Percentiles rank a stretch among this genome's conserved stretches.
Evolutionary conservation across 2,329 filamentous ascomycete genomes (phyloP).

Genomic region (Hypoxylon sp.): DNA sequence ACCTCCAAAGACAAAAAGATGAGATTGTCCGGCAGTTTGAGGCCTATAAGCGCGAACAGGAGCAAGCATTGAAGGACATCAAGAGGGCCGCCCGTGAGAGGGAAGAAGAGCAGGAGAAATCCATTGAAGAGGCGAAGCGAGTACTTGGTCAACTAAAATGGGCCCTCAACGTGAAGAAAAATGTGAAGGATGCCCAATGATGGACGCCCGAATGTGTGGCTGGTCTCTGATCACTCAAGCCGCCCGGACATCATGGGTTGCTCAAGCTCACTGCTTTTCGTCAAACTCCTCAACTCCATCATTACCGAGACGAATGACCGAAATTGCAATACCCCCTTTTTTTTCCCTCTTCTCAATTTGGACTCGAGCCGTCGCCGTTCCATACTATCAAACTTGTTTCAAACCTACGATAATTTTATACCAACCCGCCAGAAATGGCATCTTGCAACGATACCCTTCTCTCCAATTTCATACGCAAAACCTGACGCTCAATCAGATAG

Average conservation of each 20-base stretch:
- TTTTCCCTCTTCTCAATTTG: constrained; percentile 10
- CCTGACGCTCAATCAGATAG: constrained; percentile 24
- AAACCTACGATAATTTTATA: constrained; percentile 3
- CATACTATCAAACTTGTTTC: background rate
- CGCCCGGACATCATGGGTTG: background rate
- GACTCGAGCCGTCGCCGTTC: background rate
- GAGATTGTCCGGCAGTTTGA: constrained; percentile 73
- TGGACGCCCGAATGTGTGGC: background rate
- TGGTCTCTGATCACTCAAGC: background rate
- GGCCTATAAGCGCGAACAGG: constrained; percentile 75
- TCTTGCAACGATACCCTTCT: constrained; percentile 21
- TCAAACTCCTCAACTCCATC: background rate
- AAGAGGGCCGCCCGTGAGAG: constrained; percentile 69
- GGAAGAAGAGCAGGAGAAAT: constrained; percentile 72
- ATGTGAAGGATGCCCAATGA: constrained; percentile 69
- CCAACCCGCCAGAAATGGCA: constrained; percentile 5
- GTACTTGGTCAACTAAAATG: constrained; percentile 79
- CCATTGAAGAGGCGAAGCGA: constrained; percentile 71
- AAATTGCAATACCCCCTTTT: constrained; percentile 16
- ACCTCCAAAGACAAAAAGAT: constrained; percentile 72
- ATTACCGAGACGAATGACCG: constrained; percentile 8
- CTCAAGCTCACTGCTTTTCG: background rate
- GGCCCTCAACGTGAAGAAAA: constrained; percentile 78
- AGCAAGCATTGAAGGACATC: constrained; percentile 71
- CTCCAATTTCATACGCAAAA: constrained; percentile 22